Base-by-base conservation (phyloP, 345 rosid genomes). In the Viola odorata region DNA sequence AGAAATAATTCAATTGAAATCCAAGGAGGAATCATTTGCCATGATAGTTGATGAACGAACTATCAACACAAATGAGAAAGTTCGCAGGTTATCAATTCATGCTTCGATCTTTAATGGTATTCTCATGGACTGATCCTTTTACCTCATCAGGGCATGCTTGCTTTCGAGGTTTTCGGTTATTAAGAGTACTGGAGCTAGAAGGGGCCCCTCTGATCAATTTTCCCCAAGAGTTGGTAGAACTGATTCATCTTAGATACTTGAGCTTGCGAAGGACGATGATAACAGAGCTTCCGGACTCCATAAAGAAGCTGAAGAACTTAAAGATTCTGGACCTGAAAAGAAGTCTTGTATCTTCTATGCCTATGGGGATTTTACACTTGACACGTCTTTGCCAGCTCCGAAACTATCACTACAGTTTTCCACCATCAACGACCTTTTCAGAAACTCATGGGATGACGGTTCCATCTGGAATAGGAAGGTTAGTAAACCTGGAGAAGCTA, bases 251-350 rank as follows among this genome's bases (percentile, higher is more conserved):
- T 4, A 59, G 53, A 45, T 59, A 59, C 51, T 23, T 59, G 7
- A 36, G 63, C 32, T 45, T 59, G 52, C 45, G 63, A 45, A 2
- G 63, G 63, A 45, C 53, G n/a, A 23, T 7, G 63, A 32, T 59
- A 32, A 59, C 12, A 11, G 41, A 45, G 53, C 41, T 59, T 59
- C 63, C 63, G 6, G 53, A 45, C 40, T 59, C 53, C 23, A 59
- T 59, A 45, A 59, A 14, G 17, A 59, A 45, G 63, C 63, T 59
- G n/a, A 45, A 45, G 38, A 32, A 36, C 63, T 45, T 59, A 38
- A 64, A 63, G 53, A 63, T 54, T 17, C 53, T 63, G 37, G 60
- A 63, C 45, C 38, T 63, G 44, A 63, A 63, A 45, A 3, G 50
- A 7, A 53, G 53, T 45, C 41, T 6, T 5, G 57, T 54, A 37